Conservation (phyloP, 345 rosid species). For the Ceriops zippeliana region DNA sequence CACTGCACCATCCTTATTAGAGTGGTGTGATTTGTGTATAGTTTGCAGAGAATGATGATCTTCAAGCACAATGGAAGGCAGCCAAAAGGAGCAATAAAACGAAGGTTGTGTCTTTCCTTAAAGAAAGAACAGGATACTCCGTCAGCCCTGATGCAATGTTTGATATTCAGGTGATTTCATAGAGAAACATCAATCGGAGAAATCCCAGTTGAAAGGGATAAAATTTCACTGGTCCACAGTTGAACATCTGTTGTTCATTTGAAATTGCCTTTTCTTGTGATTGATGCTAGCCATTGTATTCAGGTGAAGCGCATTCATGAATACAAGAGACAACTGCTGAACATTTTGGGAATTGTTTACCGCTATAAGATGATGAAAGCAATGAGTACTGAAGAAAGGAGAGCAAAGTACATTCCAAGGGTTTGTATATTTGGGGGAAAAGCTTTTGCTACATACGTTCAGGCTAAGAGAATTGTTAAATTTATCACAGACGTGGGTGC, state of each 20-base stretch:
- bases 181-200: not conserved
- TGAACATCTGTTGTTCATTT: not conserved
- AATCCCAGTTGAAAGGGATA: not conserved
- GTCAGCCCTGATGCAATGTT: constrained; percentile 81
- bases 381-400: constrained; percentile 56
- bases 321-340: constrained; percentile 62
- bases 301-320: constrained; percentile 86
- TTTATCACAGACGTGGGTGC: constrained; percentile 72
- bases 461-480: constrained; percentile 83
- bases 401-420: constrained; percentile 50
- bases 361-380: constrained; percentile 83
- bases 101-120: constrained; percentile 59
- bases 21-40: constrained; percentile 25
- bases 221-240: too few relatives aligned
- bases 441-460: constrained; percentile 80
- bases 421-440: constrained; percentile 84
- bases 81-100: constrained; percentile 70
- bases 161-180: constrained; percentile 63
- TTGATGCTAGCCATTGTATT: constrained; percentile 5
- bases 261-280: not conserved
- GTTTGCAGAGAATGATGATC: constrained; percentile 72
- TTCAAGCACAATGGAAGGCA: constrained; percentile 60
- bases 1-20: constrained; percentile 18
- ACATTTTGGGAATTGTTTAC: constrained; percentile 50
- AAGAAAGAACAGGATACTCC: constrained; percentile 68